These are phyloP conservation scores for Plasmodiophora brassicae DNA, from an alignment of 208 protist genomes.

Conservation along the genomic window DNA sequence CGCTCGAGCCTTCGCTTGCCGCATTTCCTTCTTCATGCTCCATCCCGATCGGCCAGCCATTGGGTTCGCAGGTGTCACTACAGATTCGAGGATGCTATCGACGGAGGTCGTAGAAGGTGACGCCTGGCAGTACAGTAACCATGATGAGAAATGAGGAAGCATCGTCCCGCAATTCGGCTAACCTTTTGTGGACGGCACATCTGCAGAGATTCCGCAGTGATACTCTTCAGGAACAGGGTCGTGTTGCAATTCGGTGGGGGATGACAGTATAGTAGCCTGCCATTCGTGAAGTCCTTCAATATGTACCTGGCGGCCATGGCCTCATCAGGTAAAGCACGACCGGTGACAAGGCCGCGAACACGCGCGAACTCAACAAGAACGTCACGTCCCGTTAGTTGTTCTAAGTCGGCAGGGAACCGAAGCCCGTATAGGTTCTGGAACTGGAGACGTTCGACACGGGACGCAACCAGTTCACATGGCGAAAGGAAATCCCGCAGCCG, in stretches of 20 bases:
- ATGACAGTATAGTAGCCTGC: slow-evolving; percentile 17
- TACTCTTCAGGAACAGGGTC: background rate
- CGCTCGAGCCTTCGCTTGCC: too few relatives aligned
- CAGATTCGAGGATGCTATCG: too few relatives aligned
- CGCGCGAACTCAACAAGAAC: background rate
- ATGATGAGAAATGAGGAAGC: too few relatives aligned
- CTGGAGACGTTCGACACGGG: background rate
- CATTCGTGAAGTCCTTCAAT: background rate
- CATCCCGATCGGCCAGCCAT: too few relatives aligned
- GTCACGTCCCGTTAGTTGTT: background rate
- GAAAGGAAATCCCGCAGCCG: background rate
- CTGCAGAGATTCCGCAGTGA: too few relatives aligned
- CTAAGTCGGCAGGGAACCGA: slow-evolving; percentile 15
- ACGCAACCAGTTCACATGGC: background rate
- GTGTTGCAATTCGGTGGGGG: background rate
- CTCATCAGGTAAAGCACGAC: slow-evolving; percentile 14
- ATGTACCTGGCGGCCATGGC: background rate
- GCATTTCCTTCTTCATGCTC: too few relatives aligned
- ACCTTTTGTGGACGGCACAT: too few relatives aligned
- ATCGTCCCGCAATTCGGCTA: too few relatives aligned
- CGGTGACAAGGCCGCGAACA: slow-evolving; percentile 9
- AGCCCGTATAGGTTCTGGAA: slow-evolving; percentile 8
- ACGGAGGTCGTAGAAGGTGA: too few relatives aligned
- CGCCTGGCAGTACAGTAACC: too few relatives aligned
- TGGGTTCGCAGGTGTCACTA: too few relatives aligned